Conservation (phyloP, 2,329 filamentous ascomycete species). For the Escovopsis sp. region DNA sequence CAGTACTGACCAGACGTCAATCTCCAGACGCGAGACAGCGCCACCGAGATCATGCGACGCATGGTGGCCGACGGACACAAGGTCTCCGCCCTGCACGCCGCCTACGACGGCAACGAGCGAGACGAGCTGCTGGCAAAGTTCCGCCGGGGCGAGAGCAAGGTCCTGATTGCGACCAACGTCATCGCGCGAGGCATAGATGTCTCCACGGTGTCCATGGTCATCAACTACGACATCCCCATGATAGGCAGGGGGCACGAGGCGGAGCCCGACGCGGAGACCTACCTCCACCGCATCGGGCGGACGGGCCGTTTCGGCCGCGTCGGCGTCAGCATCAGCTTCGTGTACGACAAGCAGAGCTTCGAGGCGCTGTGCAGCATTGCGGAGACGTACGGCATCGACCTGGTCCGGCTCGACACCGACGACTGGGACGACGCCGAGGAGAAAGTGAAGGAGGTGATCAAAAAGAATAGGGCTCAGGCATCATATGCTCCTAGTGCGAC, state of each 20-base stretch:
- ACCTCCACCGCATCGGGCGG: conserved; percentile 92
- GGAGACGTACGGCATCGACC: conserved; percentile 61
- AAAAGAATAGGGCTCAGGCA: conserved; percentile 46
- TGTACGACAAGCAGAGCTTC: conserved; percentile 75
- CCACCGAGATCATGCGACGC: conserved; percentile 66
- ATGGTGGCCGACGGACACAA: conserved; percentile 86
- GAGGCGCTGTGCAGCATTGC: conserved; percentile 66
- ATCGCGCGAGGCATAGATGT: conserved; percentile 88
- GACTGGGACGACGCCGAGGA: conserved; percentile 88
- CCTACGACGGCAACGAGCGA: conserved; percentile 68
- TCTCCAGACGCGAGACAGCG: conserved; percentile 78
- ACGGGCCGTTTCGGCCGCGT: conserved; percentile 95
- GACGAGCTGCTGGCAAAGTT: conserved; percentile 78
- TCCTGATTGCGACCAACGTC: conserved; percentile 95
- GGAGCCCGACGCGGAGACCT: conserved; percentile 86
- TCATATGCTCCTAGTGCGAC: conserved; percentile 33
- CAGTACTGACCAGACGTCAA: too few species aligned
- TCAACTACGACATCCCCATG: conserved; percentile 86
- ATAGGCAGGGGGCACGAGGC: conserved; percentile 57
- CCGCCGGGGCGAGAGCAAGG: conserved; percentile 74
- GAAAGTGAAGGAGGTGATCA: conserved; percentile 67
- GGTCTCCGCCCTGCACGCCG: conserved; percentile 78
- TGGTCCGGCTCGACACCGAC: conserved; percentile 64
- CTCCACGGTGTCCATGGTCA: conserved; percentile 87
- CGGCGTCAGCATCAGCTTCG: conserved; percentile 88